A percentile compares a stretch with the other conserved stretches of the same genome.
These are phyloP conservation scores for Nemania abortiva DNA, from an alignment of 2,329 filamentous ascomycete genomes.

Conservation along the genomic window DNA sequence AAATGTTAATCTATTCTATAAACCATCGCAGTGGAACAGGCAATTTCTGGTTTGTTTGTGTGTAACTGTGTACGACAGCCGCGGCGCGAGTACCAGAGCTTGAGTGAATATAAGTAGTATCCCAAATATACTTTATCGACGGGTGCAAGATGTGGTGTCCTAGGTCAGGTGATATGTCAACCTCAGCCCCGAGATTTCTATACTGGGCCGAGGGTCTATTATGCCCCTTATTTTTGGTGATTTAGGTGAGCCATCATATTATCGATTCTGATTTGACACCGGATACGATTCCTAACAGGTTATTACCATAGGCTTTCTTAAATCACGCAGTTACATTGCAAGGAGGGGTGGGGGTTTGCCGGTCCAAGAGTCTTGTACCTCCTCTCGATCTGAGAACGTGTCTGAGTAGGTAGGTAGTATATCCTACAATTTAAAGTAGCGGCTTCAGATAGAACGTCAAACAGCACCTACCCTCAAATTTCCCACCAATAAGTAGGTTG, in stretches of 20 bases:
- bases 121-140: not conserved
- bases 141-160: not conserved
- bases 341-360: not conserved
- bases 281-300: not conserved
- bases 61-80: constrained; percentile 31
- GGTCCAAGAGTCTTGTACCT: not conserved
- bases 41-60: not conserved
- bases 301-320: not conserved
- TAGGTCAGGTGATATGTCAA: not conserved
- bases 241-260: not conserved
- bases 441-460: not conserved
- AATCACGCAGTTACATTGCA: not conserved
- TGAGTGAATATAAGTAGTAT: constrained; percentile 4
- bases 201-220: not conserved
- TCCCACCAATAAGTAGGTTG: not conserved
- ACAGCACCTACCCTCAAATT: not conserved
- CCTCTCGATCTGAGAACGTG: not conserved
- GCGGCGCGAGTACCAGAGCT: not conserved
- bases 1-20: not conserved
- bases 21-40: not conserved
- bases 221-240: constrained; percentile 19
- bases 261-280: not conserved
- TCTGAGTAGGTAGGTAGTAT: not conserved
- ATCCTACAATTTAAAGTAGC: not conserved
- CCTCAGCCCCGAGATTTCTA: not conserved